Evolutionary conservation across 371 early-diverging fungal genomes (phyloP).

Genomic region (Capniomyces stellatus): DNA sequence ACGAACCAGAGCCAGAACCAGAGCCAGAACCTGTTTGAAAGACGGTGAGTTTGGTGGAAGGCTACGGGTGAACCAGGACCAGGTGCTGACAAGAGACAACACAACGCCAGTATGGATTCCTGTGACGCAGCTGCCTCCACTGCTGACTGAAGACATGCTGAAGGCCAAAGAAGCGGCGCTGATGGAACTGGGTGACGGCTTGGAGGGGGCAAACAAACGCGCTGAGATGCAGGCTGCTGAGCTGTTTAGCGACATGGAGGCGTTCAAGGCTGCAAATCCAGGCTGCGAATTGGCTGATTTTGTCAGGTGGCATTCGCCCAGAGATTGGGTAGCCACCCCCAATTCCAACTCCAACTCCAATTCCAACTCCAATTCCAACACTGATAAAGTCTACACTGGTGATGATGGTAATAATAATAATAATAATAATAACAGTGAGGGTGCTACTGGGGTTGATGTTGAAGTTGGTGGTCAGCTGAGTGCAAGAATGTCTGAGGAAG

Average conservation of each 20-base stretch:
- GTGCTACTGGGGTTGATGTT: slow-evolving; percentile 8
- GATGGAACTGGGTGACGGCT: slow-evolving; percentile 55
- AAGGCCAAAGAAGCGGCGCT: slow-evolving; percentile 53
- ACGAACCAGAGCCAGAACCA: not conserved
- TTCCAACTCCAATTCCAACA: not conserved
- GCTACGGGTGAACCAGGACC: not conserved
- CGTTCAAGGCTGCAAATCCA: slow-evolving; percentile 79
- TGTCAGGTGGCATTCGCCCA: slow-evolving; percentile 90
- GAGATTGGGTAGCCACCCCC: slow-evolving; percentile 46
- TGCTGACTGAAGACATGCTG: slow-evolving; percentile 83
- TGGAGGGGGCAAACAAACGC: slow-evolving; percentile 46
- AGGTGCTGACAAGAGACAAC: slow-evolving; percentile 29
- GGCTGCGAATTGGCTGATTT: slow-evolving; percentile 62
- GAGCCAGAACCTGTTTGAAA: not conserved
- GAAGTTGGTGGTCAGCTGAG: slow-evolving; percentile 38
- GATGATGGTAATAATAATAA: not conserved
- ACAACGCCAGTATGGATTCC: slow-evolving; percentile 48
- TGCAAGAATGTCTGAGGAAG: slow-evolving; percentile 51
- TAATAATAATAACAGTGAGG: no score
- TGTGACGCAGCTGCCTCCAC: slow-evolving; percentile 50
- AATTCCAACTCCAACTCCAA: not conserved
- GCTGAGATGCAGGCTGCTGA: slow-evolving; percentile 65
- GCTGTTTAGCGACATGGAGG: slow-evolving; percentile 64
- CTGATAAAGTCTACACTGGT: not conserved
- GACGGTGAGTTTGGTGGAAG: slow-evolving; percentile 10